phyloP scores from a whole-genome alignment of 148 eudicot species.

The Rhododendron williamsianum region DNA sequence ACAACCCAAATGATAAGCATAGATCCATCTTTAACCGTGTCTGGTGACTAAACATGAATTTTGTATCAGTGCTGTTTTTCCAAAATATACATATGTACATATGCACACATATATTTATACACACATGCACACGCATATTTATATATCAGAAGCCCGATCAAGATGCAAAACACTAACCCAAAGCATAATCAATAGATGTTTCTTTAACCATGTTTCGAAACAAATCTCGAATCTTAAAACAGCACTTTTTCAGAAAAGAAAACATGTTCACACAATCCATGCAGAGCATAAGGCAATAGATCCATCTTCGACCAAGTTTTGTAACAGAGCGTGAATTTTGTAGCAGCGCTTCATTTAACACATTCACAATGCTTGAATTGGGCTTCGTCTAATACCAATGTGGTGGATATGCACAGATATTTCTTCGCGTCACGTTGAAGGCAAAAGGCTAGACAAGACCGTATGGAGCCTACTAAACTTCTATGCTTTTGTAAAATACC shows the following conservation, averaged over 20 bases:
- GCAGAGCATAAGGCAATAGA: not conserved
- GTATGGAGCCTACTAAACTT: conserved; percentile 84
- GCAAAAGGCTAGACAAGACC: conserved; percentile 72
- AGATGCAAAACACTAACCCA: not conserved
- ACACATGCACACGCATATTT: too few relatives aligned
- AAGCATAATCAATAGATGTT: not conserved
- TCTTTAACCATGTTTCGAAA: not conserved
- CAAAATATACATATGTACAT: too few relatives aligned
- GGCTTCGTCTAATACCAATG: not conserved
- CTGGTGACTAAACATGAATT: not conserved
- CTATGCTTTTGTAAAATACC: conserved; percentile 63
- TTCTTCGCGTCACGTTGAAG: conserved; percentile 57
- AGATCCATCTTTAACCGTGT: not conserved
- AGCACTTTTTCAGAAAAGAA: not conserved
- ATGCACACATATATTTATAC: too few relatives aligned
- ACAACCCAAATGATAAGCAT: not conserved
- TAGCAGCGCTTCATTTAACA: not conserved
- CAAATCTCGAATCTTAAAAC: not conserved
- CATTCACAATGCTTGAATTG: not conserved
- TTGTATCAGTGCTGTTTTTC: not conserved
- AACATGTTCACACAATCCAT: not conserved
- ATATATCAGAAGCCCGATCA: too few relatives aligned
- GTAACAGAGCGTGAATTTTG: not conserved
- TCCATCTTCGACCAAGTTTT: not conserved
- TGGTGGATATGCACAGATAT: conserved; percentile 39